A percentile compares a stretch with the other conserved stretches of the same genome.
phyloP scores from a whole-genome alignment of 1,284 basidiomycete species.

The Rhodotorula glutinis region DNA sequence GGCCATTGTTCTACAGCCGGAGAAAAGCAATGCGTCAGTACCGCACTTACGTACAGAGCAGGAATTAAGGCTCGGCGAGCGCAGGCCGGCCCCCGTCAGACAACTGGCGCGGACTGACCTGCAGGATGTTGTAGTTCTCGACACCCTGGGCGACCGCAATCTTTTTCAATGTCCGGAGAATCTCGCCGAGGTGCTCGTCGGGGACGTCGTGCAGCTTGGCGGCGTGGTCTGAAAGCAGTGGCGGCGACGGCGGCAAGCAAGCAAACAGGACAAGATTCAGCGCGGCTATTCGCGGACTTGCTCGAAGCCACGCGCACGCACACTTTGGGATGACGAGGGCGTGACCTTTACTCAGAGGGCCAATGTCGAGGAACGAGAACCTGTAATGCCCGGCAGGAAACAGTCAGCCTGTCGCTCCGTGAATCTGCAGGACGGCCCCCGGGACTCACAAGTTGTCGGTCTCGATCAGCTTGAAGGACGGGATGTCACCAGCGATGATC shows the following conservation, averaged over 20 bases:
- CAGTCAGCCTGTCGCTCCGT: not conserved
- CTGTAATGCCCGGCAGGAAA: not conserved
- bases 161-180: constrained; percentile 49
- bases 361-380: constrained; percentile 49
- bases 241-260: not conserved
- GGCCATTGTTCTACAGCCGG: constrained; percentile 38
- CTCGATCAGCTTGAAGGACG: constrained; percentile 50
- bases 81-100: not conserved
- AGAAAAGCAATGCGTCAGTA: constrained; percentile 12
- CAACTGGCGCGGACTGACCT: constrained; percentile 44
- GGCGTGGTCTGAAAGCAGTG: constrained; percentile 43
- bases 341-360: constrained; percentile 50
- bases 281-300: no score
- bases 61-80: no score
- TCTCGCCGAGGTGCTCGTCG: constrained; percentile 48
- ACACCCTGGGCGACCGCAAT: constrained; percentile 49
- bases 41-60: no score
- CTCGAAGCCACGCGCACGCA: constrained; percentile 4
- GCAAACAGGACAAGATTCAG: not conserved
- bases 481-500: constrained; percentile 48
- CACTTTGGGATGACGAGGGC: constrained; percentile 52
- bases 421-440: not conserved
- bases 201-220: constrained; percentile 51
- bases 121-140: constrained; percentile 51
- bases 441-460: constrained; percentile 45